Evolutionary conservation across 2,329 filamentous ascomycete species (phyloP).

Genomic region (Aulographum hederae): DNA sequence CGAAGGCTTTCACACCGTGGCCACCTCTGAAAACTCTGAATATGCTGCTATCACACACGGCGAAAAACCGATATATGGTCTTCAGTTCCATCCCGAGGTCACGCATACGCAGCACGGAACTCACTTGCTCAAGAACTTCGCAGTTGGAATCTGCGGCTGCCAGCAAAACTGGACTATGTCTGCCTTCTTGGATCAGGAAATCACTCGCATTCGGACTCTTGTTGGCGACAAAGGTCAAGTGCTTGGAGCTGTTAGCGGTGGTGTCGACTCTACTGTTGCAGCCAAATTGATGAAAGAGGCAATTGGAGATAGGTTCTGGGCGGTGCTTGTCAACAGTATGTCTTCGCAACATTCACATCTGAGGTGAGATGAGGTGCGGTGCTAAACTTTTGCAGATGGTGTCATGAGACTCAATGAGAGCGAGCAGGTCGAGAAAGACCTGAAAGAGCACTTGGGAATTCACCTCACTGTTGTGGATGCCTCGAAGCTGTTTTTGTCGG

Average conservation of each 20-base stretch:
- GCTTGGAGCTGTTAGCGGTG: slow-evolving; percentile 61
- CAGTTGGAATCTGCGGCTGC: slow-evolving; percentile 63
- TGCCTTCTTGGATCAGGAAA: slow-evolving; percentile 66
- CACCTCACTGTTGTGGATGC: slow-evolving; percentile 80
- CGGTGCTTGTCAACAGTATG: slow-evolving; percentile 75
- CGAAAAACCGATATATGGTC: slow-evolving; percentile 53
- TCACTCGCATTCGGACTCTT: slow-evolving; percentile 58
- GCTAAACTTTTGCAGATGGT: too few species aligned
- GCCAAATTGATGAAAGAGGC: slow-evolving; percentile 74
- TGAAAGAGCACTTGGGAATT: slow-evolving; percentile 66
- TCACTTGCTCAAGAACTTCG: slow-evolving; percentile 65
- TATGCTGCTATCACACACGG: slow-evolving; percentile 66
- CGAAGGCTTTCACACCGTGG: slow-evolving; percentile 53
- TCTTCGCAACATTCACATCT: too few species aligned
- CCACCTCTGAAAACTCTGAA: slow-evolving; percentile 55
- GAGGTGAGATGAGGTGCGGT: too few species aligned
- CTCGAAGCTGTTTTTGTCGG: slow-evolving; percentile 54
- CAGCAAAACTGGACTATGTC: slow-evolving; percentile 69
- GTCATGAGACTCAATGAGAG: slow-evolving; percentile 77
- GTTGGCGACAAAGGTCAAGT: slow-evolving; percentile 74
- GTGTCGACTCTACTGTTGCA: slow-evolving; percentile 79
- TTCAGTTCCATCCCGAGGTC: slow-evolving; percentile 86
- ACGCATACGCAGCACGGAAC: slow-evolving; percentile 53
- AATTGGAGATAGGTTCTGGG: slow-evolving; percentile 71
- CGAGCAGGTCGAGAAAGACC: slow-evolving; percentile 59